Percentiles rank a stretch among this genome's conserved stretches.
phyloP scores from a whole-genome alignment of 768 basidiomycete species.

The Boletus sp. region DNA sequence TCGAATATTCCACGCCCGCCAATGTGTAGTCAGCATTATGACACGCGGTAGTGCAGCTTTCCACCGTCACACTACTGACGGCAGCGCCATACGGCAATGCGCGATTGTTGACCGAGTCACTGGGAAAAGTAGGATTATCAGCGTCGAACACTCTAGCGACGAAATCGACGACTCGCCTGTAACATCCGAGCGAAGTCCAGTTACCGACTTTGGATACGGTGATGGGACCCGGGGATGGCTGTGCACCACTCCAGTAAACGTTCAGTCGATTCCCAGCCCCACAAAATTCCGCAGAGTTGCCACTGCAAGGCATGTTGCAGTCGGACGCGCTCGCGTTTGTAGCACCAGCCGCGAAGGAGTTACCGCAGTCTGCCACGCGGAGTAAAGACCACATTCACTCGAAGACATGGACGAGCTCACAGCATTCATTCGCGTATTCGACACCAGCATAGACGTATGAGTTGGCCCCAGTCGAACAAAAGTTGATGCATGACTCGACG shows the following conservation, averaged over 20 bases:
- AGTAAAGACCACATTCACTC: not conserved
- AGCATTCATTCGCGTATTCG: constrained; percentile 65
- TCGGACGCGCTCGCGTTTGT: constrained; percentile 45
- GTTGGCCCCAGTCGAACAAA: constrained; percentile 35
- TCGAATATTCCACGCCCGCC: constrained; percentile 46
- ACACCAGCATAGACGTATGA: constrained; percentile 63
- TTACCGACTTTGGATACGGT: constrained; percentile 53
- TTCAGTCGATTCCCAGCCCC: constrained; percentile 59
- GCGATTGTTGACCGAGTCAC: constrained; percentile 35
- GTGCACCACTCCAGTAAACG: constrained; percentile 58
- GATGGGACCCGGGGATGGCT: constrained; percentile 45
- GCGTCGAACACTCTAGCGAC: not conserved
- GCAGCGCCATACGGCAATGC: constrained; percentile 29
- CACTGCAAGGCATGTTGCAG: constrained; percentile 61
- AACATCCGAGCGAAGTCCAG: constrained; percentile 76
- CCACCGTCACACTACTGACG: constrained; percentile 44
- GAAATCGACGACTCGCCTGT: constrained; percentile 42
- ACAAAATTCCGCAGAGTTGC: constrained; percentile 54
- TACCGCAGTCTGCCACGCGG: constrained; percentile 54
- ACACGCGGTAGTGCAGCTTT: constrained; percentile 49
- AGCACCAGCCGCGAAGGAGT: constrained; percentile 45
- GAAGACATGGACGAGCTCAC: constrained; percentile 35
- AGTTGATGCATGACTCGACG: constrained; percentile 46
- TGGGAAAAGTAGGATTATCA: constrained; percentile 10
- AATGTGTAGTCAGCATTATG: constrained; percentile 37